Percentiles rank a stretch among this genome's conserved stretches.
Evolutionary conservation across 1,139 yeast genomes (phyloP).

Genomic region (Kazachstania sp.): DNA sequence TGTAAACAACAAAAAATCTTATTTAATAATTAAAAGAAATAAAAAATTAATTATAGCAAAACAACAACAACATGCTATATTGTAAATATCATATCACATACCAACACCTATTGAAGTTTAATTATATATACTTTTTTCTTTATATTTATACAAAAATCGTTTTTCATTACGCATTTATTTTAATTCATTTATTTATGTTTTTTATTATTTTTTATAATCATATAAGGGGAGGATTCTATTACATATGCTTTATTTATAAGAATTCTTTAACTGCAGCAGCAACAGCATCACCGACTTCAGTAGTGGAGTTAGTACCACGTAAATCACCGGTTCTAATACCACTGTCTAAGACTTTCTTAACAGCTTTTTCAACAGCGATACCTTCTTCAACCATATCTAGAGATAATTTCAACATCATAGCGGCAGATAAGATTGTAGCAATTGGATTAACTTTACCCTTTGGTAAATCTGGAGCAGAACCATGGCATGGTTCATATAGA

Average conservation of each 20-base stretch:
- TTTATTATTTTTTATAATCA: too few relatives aligned
- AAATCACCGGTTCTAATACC: conserved; percentile 90
- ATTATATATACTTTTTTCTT: not conserved
- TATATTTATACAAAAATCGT: not conserved
- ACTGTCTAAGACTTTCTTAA: conserved; percentile 64
- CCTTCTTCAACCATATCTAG: conserved; percentile 78
- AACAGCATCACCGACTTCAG: conserved; percentile 90
- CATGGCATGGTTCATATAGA: conserved; percentile 96
- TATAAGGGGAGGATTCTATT: not conserved
- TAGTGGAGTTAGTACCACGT: conserved; percentile 69
- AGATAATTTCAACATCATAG: conserved; percentile 93
- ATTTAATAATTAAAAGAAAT: conserved; percentile 1
- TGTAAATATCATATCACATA: too few relatives aligned
- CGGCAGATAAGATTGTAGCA: conserved; percentile 90
- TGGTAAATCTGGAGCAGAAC: conserved; percentile 93
- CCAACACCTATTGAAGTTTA: not conserved
- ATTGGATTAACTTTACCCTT: conserved; percentile 86
- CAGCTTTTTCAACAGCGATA: conserved; percentile 83
- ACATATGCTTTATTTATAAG: conserved; percentile 7
- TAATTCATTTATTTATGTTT: too few relatives aligned
- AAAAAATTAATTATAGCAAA: too few relatives aligned
- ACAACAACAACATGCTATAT: too few relatives aligned
- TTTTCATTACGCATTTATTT: not conserved
- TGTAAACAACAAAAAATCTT: not conserved
- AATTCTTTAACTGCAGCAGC: conserved; percentile 61